Conservation (phyloP, 805 yeast genomes). For the Kuraishia molischiana region DNA sequence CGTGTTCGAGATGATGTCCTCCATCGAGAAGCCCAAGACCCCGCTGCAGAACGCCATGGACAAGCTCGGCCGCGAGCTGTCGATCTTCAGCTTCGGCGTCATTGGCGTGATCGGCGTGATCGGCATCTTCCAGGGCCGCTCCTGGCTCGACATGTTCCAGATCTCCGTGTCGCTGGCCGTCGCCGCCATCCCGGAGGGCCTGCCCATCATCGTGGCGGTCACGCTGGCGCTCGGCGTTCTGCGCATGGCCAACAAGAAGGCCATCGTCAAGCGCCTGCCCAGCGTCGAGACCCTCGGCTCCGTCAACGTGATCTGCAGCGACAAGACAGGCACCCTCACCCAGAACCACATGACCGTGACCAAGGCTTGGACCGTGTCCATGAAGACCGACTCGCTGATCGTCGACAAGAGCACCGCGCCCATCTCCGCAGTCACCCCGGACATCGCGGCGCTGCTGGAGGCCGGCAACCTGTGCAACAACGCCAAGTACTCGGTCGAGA, state of each 20-base stretch:
- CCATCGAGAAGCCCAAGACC: constrained; percentile 94
- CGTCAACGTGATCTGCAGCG: constrained; percentile 88
- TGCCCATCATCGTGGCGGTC: constrained; percentile 96
- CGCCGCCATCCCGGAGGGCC: constrained; percentile 98
- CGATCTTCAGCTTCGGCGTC: constrained; percentile 72
- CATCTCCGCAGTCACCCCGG: constrained; percentile 39
- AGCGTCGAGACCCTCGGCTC: constrained; percentile 93
- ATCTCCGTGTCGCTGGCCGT: constrained; percentile 96
- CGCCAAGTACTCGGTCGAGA: constrained; percentile 58
- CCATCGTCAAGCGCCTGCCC: constrained; percentile 89
- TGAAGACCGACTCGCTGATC: constrained; percentile 22
- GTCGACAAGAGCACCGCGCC: constrained; percentile 36
- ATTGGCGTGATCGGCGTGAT: constrained; percentile 88
- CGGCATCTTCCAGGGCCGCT: constrained; percentile 86
- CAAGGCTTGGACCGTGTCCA: constrained; percentile 71
- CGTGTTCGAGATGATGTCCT: constrained; percentile 91
- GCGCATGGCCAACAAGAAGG: constrained; percentile 91
- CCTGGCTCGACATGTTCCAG: constrained; percentile 97
- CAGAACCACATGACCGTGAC: constrained; percentile 88
- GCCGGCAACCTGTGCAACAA: constrained; percentile 72
- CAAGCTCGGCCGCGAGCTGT: constrained; percentile 83
- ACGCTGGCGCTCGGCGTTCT: constrained; percentile 93
- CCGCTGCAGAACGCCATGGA: constrained; percentile 96
- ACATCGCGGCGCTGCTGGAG: constrained; percentile 46
- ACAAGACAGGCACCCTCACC: constrained; percentile 86